A percentile compares a stretch with the other conserved stretches of the same genome.
These are phyloP conservation scores for Trametes punicea DNA, from an alignment of 768 basidiomycete genomes.

Conservation along the genomic window DNA sequence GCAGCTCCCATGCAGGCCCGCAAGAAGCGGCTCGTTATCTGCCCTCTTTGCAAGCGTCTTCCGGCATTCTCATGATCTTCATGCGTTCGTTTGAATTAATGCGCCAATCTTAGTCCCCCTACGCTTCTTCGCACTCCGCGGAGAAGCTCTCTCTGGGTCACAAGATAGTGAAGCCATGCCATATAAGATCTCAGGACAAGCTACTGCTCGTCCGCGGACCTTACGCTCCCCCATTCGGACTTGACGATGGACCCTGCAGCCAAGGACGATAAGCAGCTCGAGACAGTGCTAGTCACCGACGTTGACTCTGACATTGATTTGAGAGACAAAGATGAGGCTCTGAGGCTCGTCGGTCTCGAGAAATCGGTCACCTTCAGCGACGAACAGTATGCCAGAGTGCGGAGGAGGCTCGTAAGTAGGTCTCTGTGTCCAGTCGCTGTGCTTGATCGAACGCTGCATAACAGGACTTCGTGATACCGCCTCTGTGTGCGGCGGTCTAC, in stretches of 20 bases:
- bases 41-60: background rate
- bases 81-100: background rate
- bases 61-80: background rate
- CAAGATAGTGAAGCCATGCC: background rate
- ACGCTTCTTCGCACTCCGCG: background rate
- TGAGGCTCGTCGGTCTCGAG: constrained; percentile 55
- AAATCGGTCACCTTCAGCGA: constrained; percentile 52
- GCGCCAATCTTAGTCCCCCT: background rate
- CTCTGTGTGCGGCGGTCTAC: constrained; percentile 60
- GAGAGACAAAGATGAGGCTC: constrained; percentile 53
- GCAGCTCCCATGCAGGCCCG: background rate
- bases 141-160: constrained; percentile 5
- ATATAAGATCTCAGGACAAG: background rate
- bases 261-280: constrained; percentile 14
- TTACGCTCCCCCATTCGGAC: too few species aligned
- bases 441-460: background rate
- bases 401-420: constrained; percentile 52
- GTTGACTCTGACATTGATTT: constrained; percentile 9
- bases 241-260: background rate
- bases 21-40: background rate
- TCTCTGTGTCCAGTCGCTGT: background rate
- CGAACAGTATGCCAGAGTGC: constrained; percentile 54
- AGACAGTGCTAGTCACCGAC: constrained; percentile 3
- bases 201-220: background rate
- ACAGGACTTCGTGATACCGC: constrained; percentile 52